phyloP scores from a whole-genome alignment of 2,329 filamentous ascomycete species.

The Kalmusia sp. region DNA sequence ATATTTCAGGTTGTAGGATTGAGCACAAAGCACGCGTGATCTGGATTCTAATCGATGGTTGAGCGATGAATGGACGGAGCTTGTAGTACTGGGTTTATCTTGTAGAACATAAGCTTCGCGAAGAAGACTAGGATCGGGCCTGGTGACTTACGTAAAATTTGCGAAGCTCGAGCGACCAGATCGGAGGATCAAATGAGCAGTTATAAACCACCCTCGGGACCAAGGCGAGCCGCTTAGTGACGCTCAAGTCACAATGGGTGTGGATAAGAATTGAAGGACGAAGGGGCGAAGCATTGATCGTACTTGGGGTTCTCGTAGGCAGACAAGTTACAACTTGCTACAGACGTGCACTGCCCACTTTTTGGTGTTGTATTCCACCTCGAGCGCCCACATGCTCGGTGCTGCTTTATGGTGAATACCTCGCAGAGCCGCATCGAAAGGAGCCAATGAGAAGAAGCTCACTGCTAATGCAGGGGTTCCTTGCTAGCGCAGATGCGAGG shows the following conservation, averaged over 20 bases:
- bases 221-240: slow-evolving; percentile 11
- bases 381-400: slow-evolving; percentile 26
- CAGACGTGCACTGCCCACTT: slow-evolving; percentile 38
- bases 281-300: slow-evolving; percentile 37
- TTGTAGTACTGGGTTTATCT: background rate
- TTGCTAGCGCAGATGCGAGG: slow-evolving; percentile 14
- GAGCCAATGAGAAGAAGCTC: slow-evolving; percentile 8
- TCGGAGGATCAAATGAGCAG: background rate
- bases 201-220: slow-evolving; percentile 5
- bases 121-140: background rate
- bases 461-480: slow-evolving; percentile 14
- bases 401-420: slow-evolving; percentile 38
- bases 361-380: slow-evolving; percentile 25
- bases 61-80: background rate
- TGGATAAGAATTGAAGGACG: slow-evolving; percentile 18
- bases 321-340: slow-evolving; percentile 26
- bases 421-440: slow-evolving; percentile 45
- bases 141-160: background rate
- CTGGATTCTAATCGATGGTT: background rate
- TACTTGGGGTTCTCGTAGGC: slow-evolving; percentile 25
- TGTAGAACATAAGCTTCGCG: background rate
- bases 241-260: slow-evolving; percentile 15
- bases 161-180: background rate
- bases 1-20: background rate
- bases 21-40: background rate